phyloP scores from a whole-genome alignment of 2,329 filamentous ascomycete species.

The Plenodomus tracheiphilus region DNA sequence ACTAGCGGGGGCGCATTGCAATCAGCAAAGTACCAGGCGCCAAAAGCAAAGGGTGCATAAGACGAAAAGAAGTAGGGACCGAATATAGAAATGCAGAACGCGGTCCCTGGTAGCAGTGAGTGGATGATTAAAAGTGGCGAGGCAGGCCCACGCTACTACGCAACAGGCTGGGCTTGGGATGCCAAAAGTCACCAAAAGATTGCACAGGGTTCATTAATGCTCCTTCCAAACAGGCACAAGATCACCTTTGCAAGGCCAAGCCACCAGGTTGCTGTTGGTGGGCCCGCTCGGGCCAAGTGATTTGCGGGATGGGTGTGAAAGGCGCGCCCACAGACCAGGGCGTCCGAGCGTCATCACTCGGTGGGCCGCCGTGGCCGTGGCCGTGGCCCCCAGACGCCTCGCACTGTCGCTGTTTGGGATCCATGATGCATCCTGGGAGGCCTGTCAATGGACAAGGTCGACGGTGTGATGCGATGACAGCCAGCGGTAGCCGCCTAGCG shows the following conservation, averaged over 20 bases:
- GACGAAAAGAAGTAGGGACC: conserved; percentile 36
- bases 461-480: conserved; percentile 23
- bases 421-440: too few relatives aligned
- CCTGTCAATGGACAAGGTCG: conserved; percentile 18
- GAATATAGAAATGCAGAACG: conserved; percentile 35
- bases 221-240: conserved; percentile 21
- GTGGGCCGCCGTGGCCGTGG: too few relatives aligned
- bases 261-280: conserved; percentile 30
- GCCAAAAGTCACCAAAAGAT: conserved; percentile 34
- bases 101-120: conserved; percentile 40
- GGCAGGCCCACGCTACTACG: conserved; percentile 36
- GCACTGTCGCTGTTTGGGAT: conserved; percentile 19
- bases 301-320: conserved; percentile 45
- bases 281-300: conserved; percentile 42
- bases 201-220: conserved; percentile 33
- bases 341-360: conserved; percentile 26
- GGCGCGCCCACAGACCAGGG: conserved; percentile 15
- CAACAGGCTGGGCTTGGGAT: conserved; percentile 29
- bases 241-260: conserved; percentile 19
- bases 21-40: conserved; percentile 28
- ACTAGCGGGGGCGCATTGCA: conserved; percentile 30
- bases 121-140: conserved; percentile 47
- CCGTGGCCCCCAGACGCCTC: conserved; percentile 9
- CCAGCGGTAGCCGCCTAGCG: conserved; percentile 33
- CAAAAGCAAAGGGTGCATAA: conserved; percentile 38